These are phyloP conservation scores for Chrysanthemum makinoi DNA, from an alignment of 129 eudicot genomes.

Conservation along the genomic window DNA sequence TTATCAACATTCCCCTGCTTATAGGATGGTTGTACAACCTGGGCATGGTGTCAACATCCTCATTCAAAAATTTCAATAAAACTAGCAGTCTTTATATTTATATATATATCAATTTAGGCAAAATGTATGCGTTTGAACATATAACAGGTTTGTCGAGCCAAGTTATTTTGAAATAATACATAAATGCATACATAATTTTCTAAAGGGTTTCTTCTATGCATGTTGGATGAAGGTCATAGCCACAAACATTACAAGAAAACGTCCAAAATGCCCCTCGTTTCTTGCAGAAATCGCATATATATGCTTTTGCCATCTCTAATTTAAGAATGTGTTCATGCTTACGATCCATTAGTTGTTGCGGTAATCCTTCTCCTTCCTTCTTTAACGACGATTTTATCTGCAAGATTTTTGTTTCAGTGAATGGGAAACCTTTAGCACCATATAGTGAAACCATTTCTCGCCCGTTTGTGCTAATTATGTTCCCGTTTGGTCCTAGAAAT, in stretches of 20 bases:
- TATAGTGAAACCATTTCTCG: slow-evolving; percentile 37
- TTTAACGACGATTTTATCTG: slow-evolving; percentile 35
- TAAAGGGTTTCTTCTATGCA: slow-evolving; percentile 35
- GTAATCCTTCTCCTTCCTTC: slow-evolving; percentile 43
- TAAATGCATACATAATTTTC: slow-evolving; percentile 18
- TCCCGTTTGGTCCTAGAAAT: slow-evolving; percentile 46
- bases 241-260: slow-evolving; percentile 48
- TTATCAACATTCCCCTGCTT: slow-evolving; percentile 49
- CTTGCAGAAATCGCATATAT: slow-evolving; percentile 48
- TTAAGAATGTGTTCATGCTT: slow-evolving; percentile 50
- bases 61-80: slow-evolving; percentile 35
- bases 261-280: slow-evolving; percentile 51
- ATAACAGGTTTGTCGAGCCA: no score
- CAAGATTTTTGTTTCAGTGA: slow-evolving; percentile 36
- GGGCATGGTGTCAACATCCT: slow-evolving; percentile 70
- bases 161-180: slow-evolving; percentile 15
- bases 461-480: slow-evolving; percentile 36
- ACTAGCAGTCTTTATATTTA: slow-evolving; percentile 8
- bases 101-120: slow-evolving; percentile 1
- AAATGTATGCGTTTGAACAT: slow-evolving; percentile 27
- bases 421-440: slow-evolving; percentile 52
- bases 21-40: slow-evolving; percentile 57
- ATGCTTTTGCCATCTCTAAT: slow-evolving; percentile 43
- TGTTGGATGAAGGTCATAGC: slow-evolving; percentile 58
- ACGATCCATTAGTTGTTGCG: slow-evolving; percentile 32